Conservation (phyloP, 2,329 filamentous ascomycete species). For the Grosmannia huntii region DNA sequence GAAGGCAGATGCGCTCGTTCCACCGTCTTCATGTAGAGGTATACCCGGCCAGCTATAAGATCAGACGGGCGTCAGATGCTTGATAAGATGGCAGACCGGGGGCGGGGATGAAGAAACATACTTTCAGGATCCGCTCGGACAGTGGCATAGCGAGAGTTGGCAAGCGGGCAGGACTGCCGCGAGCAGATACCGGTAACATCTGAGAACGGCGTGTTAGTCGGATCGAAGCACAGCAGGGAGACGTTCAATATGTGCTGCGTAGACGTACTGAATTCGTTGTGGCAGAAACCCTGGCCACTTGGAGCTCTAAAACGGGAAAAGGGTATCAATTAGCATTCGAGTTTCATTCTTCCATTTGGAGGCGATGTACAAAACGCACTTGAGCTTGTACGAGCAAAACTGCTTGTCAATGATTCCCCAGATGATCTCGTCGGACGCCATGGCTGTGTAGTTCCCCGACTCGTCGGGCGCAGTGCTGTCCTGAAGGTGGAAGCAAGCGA, state of each 20-base stretch:
- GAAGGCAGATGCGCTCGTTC: slow-evolving; percentile 79
- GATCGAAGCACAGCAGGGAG: not conserved
- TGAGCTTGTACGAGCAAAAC: slow-evolving; percentile 90
- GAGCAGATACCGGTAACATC: slow-evolving; percentile 29
- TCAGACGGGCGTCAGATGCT: not conserved
- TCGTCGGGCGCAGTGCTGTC: not conserved
- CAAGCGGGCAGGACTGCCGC: slow-evolving; percentile 75
- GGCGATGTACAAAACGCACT: slow-evolving; percentile 36
- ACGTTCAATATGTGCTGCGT: not conserved
- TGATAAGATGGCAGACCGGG: not conserved
- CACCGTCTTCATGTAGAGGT: slow-evolving; percentile 93
- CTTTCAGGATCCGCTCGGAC: slow-evolving; percentile 60
- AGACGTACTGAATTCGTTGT: slow-evolving; percentile 69
- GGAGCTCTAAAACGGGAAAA: slow-evolving; percentile 29
- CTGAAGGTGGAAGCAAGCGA: not conserved
- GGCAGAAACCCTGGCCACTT: slow-evolving; percentile 84
- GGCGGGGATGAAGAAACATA: slow-evolving; percentile 5
- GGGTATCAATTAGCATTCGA: not conserved
- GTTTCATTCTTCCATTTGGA: not conserved
- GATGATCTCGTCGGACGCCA: slow-evolving; percentile 92
- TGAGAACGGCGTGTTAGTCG: not conserved
- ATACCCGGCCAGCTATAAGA: slow-evolving; percentile 43
- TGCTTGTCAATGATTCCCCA: slow-evolving; percentile 96
- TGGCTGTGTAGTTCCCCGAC: slow-evolving; percentile 25
- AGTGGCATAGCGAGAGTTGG: slow-evolving; percentile 87